These are phyloP conservation scores for Nemania bipapillata DNA, from an alignment of 2,329 filamentous ascomycete species.

Conservation along the genomic window DNA sequence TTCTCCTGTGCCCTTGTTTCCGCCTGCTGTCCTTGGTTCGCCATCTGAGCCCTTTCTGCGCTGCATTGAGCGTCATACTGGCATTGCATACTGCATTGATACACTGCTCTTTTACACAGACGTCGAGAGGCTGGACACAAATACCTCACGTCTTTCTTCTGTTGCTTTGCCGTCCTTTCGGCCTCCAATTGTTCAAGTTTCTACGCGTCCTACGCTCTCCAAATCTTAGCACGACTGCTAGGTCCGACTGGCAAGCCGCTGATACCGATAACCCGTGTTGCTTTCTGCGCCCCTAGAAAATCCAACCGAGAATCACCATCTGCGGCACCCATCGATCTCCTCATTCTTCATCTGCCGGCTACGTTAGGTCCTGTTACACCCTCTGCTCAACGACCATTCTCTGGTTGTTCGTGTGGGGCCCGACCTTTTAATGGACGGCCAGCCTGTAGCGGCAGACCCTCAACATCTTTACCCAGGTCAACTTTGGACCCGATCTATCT, in stretches of 20 bases:
- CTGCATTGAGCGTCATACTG: slow-evolving; percentile 38
- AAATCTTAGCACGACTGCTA: slow-evolving; percentile 3
- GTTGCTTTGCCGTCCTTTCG: slow-evolving; percentile 30
- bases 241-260: slow-evolving; percentile 15
- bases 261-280: slow-evolving; percentile 12
- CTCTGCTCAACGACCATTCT: slow-evolving; percentile 37
- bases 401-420: slow-evolving; percentile 47
- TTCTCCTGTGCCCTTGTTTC: slow-evolving; percentile 26
- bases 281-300: slow-evolving; percentile 14
- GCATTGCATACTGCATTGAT: slow-evolving; percentile 46
- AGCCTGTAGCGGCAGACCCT: slow-evolving; percentile 61
- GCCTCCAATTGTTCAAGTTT: slow-evolving; percentile 33
- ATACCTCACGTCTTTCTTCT: slow-evolving; percentile 26
- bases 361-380: slow-evolving; percentile 41
- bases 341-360: slow-evolving; percentile 22
- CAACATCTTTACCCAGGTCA: slow-evolving; percentile 60
- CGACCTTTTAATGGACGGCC: slow-evolving; percentile 63
- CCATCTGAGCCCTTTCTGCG: slow-evolving; percentile 24
- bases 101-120: slow-evolving; percentile 27
- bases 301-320: slow-evolving; percentile 10
- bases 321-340: slow-evolving; percentile 13
- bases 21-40: slow-evolving; percentile 26
- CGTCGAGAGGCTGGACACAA: slow-evolving; percentile 18
- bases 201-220: slow-evolving; percentile 18
- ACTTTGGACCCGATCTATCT: slow-evolving; percentile 56